Evolutionary conservation across 768 basidiomycete species (phyloP).

Genomic region (Boletus vermiculosoides): DNA sequence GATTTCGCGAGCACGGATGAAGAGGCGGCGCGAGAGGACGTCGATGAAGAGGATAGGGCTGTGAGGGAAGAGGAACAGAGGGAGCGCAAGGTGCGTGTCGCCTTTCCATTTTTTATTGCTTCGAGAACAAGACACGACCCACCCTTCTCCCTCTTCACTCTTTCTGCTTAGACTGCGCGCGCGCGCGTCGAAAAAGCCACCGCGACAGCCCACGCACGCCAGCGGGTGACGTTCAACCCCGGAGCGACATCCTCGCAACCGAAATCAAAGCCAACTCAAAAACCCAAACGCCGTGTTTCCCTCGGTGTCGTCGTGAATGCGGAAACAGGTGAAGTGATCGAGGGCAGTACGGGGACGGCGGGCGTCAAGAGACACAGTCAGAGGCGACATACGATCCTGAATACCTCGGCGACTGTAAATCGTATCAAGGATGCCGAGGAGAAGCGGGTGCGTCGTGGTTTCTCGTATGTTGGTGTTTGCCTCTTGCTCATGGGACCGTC

Average conservation of each 20-base stretch:
- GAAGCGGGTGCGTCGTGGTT: constrained; percentile 47
- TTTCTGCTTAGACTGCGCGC: constrained; percentile 46
- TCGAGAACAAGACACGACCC: background rate
- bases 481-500: background rate
- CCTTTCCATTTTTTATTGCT: background rate
- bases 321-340: constrained; percentile 59
- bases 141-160: too few relatives aligned
- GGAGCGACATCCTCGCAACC: constrained; percentile 34
- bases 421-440: constrained; percentile 64
- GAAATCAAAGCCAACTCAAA: constrained; percentile 27
- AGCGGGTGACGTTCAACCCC: constrained; percentile 68
- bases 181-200: constrained; percentile 60
- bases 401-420: constrained; percentile 63
- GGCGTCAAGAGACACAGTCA: constrained; percentile 52
- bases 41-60: constrained; percentile 55
- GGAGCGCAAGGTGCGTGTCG: constrained; percentile 25
- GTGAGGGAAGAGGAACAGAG: constrained; percentile 60
- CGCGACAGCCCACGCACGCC: constrained; percentile 63
- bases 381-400: constrained; percentile 67
- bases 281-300: constrained; percentile 49
- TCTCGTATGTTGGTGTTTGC: background rate
- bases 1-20: constrained; percentile 89
- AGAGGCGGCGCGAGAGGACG: constrained; percentile 49
- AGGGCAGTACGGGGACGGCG: constrained; percentile 23
- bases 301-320: constrained; percentile 55